These are phyloP conservation scores for Cucumis variabilis DNA, from an alignment of 331 rosid species.

Conservation along the genomic window DNA sequence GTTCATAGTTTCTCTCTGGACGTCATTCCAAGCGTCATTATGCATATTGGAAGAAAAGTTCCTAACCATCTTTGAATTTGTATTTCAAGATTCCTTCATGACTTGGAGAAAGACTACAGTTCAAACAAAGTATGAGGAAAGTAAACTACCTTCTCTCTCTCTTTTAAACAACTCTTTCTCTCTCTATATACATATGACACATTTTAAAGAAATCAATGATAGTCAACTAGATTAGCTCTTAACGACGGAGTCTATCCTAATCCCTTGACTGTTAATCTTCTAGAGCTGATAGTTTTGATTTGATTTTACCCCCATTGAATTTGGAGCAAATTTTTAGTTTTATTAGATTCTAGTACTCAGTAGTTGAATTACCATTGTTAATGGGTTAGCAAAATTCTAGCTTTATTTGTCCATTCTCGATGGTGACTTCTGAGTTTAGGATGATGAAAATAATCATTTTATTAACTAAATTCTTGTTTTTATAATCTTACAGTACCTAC, in stretches of 20 bases:
- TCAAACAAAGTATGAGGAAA: slow-evolving; percentile 33
- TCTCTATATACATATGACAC: not conserved
- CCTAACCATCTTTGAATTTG: slow-evolving; percentile 66
- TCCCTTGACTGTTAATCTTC: not conserved
- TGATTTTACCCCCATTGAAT: not conserved
- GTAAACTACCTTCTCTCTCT: slow-evolving; percentile 16
- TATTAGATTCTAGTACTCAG: not conserved
- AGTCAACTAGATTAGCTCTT: not conserved
- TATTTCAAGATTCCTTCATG: slow-evolving; percentile 68
- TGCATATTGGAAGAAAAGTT: slow-evolving; percentile 57
- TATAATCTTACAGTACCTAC: not conserved
- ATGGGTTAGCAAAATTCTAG: not conserved
- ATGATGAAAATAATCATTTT: not conserved
- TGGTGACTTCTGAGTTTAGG: not conserved
- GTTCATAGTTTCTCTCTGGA: slow-evolving; percentile 75
- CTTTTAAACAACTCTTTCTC: not conserved
- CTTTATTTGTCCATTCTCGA: not conserved
- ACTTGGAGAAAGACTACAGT: slow-evolving; percentile 44
- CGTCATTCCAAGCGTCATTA: slow-evolving; percentile 59
- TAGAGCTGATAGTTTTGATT: not conserved
- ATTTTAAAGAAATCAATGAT: not conserved
- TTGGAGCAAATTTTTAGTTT: not conserved
- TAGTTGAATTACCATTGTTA: not conserved
- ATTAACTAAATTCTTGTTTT: not conserved
- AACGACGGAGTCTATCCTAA: not conserved